A percentile compares a stretch with the other conserved stretches of the same genome.
Conservation (phyloP, 108 stramenopile species). For the Nannochloropsis salina region DNA sequence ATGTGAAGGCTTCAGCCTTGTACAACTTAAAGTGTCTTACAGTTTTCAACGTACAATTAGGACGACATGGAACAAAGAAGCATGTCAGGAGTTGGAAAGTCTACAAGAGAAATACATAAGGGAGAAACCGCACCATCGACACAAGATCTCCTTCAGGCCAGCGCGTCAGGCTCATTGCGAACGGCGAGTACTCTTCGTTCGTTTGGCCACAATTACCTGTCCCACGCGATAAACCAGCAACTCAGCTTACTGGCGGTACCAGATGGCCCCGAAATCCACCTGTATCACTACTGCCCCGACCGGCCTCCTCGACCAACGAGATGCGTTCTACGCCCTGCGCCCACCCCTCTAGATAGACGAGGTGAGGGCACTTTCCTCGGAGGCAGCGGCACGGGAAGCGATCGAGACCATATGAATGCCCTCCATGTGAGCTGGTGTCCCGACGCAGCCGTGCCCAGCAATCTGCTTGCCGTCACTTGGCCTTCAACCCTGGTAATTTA, state of each 20-base stretch:
- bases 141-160: neutral
- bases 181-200: neutral
- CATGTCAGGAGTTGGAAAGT: too few species aligned
- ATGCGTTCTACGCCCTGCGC: neutral
- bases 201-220: neutral
- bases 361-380: neutral
- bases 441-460: neutral
- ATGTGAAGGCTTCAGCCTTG: too few species aligned
- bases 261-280: neutral
- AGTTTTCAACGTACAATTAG: too few species aligned
- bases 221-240: slow-evolving; percentile 1
- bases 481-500: neutral
- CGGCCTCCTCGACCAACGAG: neutral
- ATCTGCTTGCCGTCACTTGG: slow-evolving; percentile 1
- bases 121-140: too few species aligned
- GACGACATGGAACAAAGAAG: too few species aligned
- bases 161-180: neutral
- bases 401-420: neutral
- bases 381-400: neutral
- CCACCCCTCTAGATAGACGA: neutral
- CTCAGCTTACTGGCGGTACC: neutral
- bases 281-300: neutral
- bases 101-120: too few species aligned
- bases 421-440: slow-evolving; percentile 13
- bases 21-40: too few species aligned